Percentiles rank a stretch among this genome's conserved stretches.
phyloP scores from a whole-genome alignment of 352 stramenopile genomes.

The Blastocystis sp. region DNA sequence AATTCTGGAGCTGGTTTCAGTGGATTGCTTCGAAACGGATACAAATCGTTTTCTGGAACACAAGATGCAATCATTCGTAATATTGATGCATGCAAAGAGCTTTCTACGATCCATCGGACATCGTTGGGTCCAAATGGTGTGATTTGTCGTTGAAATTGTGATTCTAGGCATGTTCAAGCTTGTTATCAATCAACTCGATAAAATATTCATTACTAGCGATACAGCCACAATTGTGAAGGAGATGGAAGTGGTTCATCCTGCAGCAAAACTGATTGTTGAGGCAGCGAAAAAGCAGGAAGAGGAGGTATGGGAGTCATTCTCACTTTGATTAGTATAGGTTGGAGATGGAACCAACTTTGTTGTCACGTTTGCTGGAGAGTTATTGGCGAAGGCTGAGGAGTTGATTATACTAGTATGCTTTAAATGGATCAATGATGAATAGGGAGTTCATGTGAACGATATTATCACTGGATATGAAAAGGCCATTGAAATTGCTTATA shows the following conservation, averaged over 20 bases:
- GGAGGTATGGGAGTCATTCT: conserved; percentile 72
- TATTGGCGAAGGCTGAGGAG: conserved; percentile 87
- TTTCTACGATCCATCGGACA: conserved; percentile 89
- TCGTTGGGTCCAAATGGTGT: conserved; percentile 88
- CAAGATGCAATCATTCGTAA: conserved; percentile 92
- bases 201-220: conserved; percentile 97
- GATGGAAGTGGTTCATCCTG: conserved; percentile 92
- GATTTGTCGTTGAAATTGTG: background rate
- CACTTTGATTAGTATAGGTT: conserved; percentile 62
- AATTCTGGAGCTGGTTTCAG: conserved; percentile 54
- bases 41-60: conserved; percentile 75
- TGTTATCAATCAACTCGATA: conserved; percentile 97
- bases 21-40: conserved; percentile 28
- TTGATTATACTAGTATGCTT: conserved; percentile 79
- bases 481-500: conserved; percentile 82
- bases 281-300: conserved; percentile 95
- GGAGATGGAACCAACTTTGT: conserved; percentile 91
- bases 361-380: conserved; percentile 89
- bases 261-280: conserved; percentile 93
- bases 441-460: conserved; percentile 90
- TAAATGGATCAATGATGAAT: background rate
- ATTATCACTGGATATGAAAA: conserved; percentile 93
- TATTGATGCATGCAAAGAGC: conserved; percentile 93
- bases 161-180: conserved; percentile 90
- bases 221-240: conserved; percentile 98